Conservation (phyloP, 768 basidiomycete genomes). For the Sporobolomyces pararoseus region DNA sequence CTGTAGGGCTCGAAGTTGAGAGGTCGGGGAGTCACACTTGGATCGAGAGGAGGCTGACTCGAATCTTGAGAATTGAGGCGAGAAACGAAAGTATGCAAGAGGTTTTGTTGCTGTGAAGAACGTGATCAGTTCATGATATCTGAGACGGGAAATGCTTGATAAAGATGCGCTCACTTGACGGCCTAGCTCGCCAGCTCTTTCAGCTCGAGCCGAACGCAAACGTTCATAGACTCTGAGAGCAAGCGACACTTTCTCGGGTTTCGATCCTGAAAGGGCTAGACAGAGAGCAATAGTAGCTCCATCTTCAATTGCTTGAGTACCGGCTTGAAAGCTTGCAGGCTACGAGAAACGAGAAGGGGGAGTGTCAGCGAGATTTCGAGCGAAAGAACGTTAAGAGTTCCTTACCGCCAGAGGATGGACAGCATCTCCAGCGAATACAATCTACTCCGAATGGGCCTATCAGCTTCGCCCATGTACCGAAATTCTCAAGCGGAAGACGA, state of each 20-base stretch:
- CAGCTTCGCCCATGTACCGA: not conserved
- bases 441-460: not conserved
- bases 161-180: not conserved
- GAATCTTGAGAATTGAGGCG: not conserved
- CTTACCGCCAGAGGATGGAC: constrained; percentile 30
- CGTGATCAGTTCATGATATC: too few species aligned
- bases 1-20: constrained; percentile 31
- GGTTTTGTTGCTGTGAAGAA: constrained; percentile 17
- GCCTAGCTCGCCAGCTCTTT: constrained; percentile 1
- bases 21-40: not conserved
- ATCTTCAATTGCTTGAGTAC: constrained; percentile 36
- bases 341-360: not conserved
- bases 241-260: constrained; percentile 4
- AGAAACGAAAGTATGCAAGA: constrained; percentile 12
- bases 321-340: constrained; percentile 40
- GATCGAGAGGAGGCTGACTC: not conserved
- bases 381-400: not conserved
- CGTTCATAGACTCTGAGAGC: constrained; percentile 27
- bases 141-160: too few species aligned
- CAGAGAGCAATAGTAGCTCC: constrained; percentile 33
- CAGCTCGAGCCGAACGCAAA: constrained; percentile 10
- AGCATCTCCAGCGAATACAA: constrained; percentile 23
- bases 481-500: not conserved
- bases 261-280: constrained; percentile 23
- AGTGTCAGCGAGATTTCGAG: not conserved